Base-by-base conservation (phyloP, 1,284 basidiomycete genomes). In the Calocybe gambosa region DNA sequence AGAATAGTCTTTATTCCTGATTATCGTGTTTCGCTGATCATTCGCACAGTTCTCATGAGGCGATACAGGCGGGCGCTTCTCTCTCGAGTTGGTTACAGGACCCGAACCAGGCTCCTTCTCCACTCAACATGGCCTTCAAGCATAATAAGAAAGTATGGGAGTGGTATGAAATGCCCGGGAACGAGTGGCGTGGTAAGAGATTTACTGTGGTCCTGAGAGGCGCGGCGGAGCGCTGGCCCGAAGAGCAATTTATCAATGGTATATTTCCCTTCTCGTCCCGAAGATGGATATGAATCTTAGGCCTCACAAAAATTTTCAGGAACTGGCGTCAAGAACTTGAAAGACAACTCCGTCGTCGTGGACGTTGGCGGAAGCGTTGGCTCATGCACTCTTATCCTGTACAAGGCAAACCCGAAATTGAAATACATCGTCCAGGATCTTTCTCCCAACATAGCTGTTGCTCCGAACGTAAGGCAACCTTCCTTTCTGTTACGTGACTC, bases 101-200 rank as follows among this genome's bases (percentile, higher is more conserved):
- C n/a, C n/a, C n/a, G n/a, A n/a, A n/a, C n/a, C n/a, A n/a, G n/a
- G n/a, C n/a, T n/a, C n/a, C n/a, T n/a, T n/a, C n/a, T n/a, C n/a
- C n/a, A n/a, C n/a, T n/a, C n/a, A n/a, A n/a, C n/a, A 46, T 51
- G 16, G 57, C 53, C 20, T 54, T 55, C 47, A 42, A 53, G 9
- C 54, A 50, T 33, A 19, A 42, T 7, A 18, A 38, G 18, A 49
- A 49, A 39, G 31, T 49, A 39, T 49, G 47, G 47, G 47, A 49
- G 20, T 49, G 47, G 47, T 49, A 49, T 18, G 42, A 49, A 26
- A 42, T 44, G 29, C 43, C 47, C 18, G 42, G 39, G 37, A 49
- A 49, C 33, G 47, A 49, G 41, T 45, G 38, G 39, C 42, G 47
- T 33, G 33, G 38, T 10, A 34, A 39, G 33, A 28, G 47, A 12